These are phyloP conservation scores for Metschnikowia arizonensis DNA, from an alignment of 805 yeast species.

Conservation along the genomic window DNA sequence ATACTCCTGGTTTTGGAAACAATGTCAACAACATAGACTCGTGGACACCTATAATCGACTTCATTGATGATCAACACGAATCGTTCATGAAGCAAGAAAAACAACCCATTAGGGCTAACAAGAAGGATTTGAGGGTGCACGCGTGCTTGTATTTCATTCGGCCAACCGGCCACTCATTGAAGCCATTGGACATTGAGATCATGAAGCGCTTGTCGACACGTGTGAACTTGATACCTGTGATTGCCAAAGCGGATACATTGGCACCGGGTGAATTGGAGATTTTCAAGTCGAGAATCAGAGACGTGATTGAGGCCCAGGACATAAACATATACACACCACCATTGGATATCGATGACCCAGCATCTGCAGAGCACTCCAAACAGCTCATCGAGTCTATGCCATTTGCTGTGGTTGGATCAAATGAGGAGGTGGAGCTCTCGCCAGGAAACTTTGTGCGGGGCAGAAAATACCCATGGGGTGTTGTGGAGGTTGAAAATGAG, in stretches of 20 bases:
- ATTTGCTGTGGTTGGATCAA: slow-evolving; percentile 77
- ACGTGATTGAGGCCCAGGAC: slow-evolving; percentile 77
- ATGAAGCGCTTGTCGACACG: slow-evolving; percentile 80
- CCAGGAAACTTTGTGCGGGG: slow-evolving; percentile 69
- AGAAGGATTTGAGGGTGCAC: slow-evolving; percentile 83
- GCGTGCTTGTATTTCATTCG: slow-evolving; percentile 86
- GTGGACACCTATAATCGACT: slow-evolving; percentile 84
- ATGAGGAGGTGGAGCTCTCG: slow-evolving; percentile 59
- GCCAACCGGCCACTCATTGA: slow-evolving; percentile 85
- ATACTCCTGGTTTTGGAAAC: slow-evolving; percentile 94
- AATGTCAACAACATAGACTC: slow-evolving; percentile 79
- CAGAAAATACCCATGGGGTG: slow-evolving; percentile 87
- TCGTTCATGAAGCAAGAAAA: slow-evolving; percentile 88
- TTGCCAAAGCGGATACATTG: slow-evolving; percentile 84
- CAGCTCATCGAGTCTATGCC: slow-evolving; percentile 83
- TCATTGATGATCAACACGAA: slow-evolving; percentile 88
- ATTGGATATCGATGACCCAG: slow-evolving; percentile 67
- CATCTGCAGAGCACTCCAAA: slow-evolving; percentile 75
- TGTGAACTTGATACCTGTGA: slow-evolving; percentile 84
- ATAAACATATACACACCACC: slow-evolving; percentile 84
- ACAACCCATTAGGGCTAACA: slow-evolving; percentile 68
- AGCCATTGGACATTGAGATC: slow-evolving; percentile 82
- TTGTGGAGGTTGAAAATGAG: slow-evolving; percentile 84
- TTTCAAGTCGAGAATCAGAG: slow-evolving; percentile 74
- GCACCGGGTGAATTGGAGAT: slow-evolving; percentile 63